A percentile compares a stretch with the other conserved stretches of the same genome.
These are phyloP conservation scores for Fistulinella prunicolor DNA, from an alignment of 768 basidiomycete genomes.

Conservation along the genomic window DNA sequence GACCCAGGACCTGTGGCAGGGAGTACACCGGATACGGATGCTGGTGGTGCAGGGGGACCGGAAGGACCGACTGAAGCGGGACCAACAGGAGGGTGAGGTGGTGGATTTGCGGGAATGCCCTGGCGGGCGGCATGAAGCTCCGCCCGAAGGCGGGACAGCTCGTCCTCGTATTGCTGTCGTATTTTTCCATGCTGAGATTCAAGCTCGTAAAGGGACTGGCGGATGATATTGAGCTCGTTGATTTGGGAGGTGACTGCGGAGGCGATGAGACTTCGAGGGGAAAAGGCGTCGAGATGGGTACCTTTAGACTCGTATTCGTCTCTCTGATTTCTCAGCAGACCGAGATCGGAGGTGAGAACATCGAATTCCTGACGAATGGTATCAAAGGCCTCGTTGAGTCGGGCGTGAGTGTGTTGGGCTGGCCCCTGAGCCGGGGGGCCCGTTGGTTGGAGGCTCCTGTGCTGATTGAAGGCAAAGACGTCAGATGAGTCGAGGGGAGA, in stretches of 20 bases:
- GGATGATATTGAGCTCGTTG: conserved; percentile 85
- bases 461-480: conserved; percentile 29
- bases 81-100: conserved; percentile 35
- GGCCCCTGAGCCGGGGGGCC: conserved; percentile 43
- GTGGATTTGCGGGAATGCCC: conserved; percentile 33
- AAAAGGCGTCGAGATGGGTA: conserved; percentile 27
- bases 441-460: conserved; percentile 54
- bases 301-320: conserved; percentile 92
- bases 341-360: conserved; percentile 61
- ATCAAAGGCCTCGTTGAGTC: conserved; percentile 79
- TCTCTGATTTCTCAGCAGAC: conserved; percentile 66
- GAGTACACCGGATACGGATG: conserved; percentile 29
- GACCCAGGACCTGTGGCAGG: conserved; percentile 30
- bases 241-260: conserved; percentile 72
- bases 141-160: conserved; percentile 65
- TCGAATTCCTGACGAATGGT: conserved; percentile 85
- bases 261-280: conserved; percentile 8
- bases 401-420: conserved; percentile 37
- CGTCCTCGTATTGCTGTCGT: conserved; percentile 83
- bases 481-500: conserved; percentile 16
- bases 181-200: conserved; percentile 87
- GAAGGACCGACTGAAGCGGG: conserved; percentile 35
- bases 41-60: conserved; percentile 31
- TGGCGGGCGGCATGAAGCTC: conserved; percentile 59
- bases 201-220: conserved; percentile 87